These are phyloP conservation scores for Chlorella vulgaris DNA, from an alignment of 139 green algal genomes.

Conservation along the genomic window DNA sequence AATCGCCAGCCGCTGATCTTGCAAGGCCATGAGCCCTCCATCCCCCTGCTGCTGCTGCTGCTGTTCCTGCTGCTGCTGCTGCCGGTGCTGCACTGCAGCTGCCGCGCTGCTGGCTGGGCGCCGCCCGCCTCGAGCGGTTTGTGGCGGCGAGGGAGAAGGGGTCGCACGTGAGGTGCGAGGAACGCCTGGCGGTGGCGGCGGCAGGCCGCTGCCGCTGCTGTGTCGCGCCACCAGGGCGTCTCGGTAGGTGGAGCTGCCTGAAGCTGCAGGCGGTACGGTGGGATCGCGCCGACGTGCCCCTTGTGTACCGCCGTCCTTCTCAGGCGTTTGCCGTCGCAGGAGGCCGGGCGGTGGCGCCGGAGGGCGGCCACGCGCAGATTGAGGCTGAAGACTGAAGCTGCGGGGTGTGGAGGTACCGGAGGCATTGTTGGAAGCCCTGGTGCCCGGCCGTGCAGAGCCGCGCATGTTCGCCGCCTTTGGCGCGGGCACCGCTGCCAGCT, in stretches of 20 bases:
- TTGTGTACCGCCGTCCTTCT: neutral
- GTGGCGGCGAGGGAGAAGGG: no score
- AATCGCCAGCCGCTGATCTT: neutral
- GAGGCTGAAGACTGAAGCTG: neutral
- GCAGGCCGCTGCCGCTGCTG: neutral
- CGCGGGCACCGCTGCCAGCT: no score
- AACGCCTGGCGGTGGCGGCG: neutral
- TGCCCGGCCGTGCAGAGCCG: neutral
- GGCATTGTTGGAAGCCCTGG: neutral
- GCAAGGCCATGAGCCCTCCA: neutral
- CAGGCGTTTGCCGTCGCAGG: neutral
- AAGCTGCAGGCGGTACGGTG: neutral
- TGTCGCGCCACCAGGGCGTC: neutral
- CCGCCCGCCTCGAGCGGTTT: no score
- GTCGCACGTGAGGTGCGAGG: neutral
- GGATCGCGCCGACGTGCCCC: neutral
- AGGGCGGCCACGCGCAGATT: neutral
- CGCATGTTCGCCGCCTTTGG: neutral
- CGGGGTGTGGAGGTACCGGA: neutral
- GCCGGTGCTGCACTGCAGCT: neutral
- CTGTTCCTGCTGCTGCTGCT: slow-evolving; percentile 13
- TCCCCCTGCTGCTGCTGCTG: neutral
- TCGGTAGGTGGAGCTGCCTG: neutral
- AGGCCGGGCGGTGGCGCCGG: neutral
- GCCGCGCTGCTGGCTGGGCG: neutral